Evolutionary conservation across 2,329 filamentous ascomycete species (phyloP), one percentile per base, ranked within the genome.

Genomic region (Pochonia chlamydosporia): DNA sequence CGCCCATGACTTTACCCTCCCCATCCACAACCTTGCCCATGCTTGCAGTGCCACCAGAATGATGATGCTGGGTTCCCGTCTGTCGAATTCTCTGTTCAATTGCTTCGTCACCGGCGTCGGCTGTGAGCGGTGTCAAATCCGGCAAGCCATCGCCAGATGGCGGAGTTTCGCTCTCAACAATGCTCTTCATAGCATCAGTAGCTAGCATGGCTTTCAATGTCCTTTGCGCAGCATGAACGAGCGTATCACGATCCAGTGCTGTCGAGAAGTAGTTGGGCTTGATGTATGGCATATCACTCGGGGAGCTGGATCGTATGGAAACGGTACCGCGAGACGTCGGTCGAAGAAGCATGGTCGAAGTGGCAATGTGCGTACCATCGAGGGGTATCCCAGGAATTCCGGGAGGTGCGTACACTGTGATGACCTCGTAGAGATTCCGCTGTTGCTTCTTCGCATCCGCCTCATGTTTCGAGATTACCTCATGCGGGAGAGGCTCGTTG

Each of bases 21-120:
- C 16, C 24, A 41, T 41, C 39, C 5, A 41, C 39, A 21, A 41
- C 39, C 39, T 24, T 41, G 5, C 39, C 39, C 39, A 41, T 41
- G 5, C 16, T 21, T 21, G 39, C 39, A 21, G 39, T 41, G 6
- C 21, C 39, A 6, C 39, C 39, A 21, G 39, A 41, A 16, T 41
- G 39, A 41, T 41, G 39, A 16, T 41, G 39, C 16, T 41, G 39
- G 9, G 16, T 21, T 6, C 39, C 39, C 8, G 39, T 41, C 5
- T 16, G 39, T 20, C 39, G 39, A 9, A 41, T 41, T 24, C 39
- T 20, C 16, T 41, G 16, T 9, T 41, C 21, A 13, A 41, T 41
- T 9, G 6, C 21, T 21, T 21, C 39, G 25, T 41, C 39, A 41
- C 14, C 11, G 9, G 21, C 21, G 16, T 41, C 39, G 5, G 39